phyloP scores from a whole-genome alignment of 352 stramenopile species.

The Phytophthora aleatoria region DNA sequence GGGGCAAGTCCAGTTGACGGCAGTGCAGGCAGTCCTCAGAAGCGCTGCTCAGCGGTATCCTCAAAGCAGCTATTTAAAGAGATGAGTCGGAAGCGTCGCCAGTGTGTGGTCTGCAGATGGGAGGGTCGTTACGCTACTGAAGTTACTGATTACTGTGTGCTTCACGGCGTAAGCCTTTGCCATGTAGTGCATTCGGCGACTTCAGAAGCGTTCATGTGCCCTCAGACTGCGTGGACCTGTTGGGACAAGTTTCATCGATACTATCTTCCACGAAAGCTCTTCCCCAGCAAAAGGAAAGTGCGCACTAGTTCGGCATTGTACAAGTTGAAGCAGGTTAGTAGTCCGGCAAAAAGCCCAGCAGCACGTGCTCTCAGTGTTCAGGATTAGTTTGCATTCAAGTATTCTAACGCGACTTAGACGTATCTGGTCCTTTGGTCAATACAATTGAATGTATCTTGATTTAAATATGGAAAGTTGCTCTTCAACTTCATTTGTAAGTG shows the following conservation, averaged over 20 bases:
- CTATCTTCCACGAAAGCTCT: neutral
- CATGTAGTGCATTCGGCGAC: neutral
- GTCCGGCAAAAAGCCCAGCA: neutral
- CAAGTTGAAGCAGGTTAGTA: neutral
- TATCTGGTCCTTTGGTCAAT: neutral
- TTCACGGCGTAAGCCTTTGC: neutral
- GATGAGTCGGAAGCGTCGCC: neutral
- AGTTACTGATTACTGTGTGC: neutral
- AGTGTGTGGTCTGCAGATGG: neutral
- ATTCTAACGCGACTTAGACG: neutral
- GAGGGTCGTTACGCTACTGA: neutral
- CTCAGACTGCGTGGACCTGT: neutral
- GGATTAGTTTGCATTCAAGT: neutral
- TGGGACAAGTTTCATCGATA: neutral
- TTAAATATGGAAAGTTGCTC: too few relatives aligned
- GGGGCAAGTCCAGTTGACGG: neutral
- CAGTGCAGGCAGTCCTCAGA: neutral
- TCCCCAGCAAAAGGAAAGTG: neutral
- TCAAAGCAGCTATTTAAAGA: neutral
- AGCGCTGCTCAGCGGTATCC: conserved; percentile 3
- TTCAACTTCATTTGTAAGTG: neutral
- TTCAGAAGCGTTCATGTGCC: neutral
- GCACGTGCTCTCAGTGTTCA: neutral
- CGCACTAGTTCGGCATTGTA: neutral
- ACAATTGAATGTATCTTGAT: too few relatives aligned